phyloP scores from a whole-genome alignment of 129 eudicot species.

The Apium graveolens region DNA sequence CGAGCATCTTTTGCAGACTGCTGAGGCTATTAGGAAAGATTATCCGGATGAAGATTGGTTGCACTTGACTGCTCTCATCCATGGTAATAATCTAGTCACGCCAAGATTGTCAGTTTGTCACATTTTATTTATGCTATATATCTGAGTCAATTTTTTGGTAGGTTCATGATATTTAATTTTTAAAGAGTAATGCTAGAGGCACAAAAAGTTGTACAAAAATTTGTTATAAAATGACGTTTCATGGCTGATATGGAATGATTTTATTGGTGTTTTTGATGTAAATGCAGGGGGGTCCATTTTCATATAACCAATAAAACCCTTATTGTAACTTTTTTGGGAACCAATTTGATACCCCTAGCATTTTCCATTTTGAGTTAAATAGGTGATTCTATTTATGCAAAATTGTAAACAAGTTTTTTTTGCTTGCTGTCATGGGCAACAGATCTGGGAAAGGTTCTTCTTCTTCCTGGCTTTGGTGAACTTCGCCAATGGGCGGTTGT shows the following conservation, averaged over 20 bases:
- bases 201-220: too few relatives aligned
- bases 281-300: too few relatives aligned
- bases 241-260: too few relatives aligned
- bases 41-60: slow-evolving; percentile 91
- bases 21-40: slow-evolving; percentile 87
- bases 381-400: not conserved
- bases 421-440: not conserved
- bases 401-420: not conserved
- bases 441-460: slow-evolving; percentile 83
- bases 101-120: not conserved
- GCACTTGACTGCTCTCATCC: slow-evolving; percentile 84
- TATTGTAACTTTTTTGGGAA: too few relatives aligned
- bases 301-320: too few relatives aligned
- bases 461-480: slow-evolving; percentile 63
- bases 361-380: too few relatives aligned
- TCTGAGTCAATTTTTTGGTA: too few relatives aligned
- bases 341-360: too few relatives aligned
- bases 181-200: too few relatives aligned
- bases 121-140: not conserved
- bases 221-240: too few relatives aligned
- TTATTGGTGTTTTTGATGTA: too few relatives aligned
- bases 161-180: too few relatives aligned
- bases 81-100: slow-evolving; percentile 34
- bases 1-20: slow-evolving; percentile 83
- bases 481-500: slow-evolving; percentile 99